phyloP scores from a whole-genome alignment of 441 rosid species.

The California macrophylla region DNA sequence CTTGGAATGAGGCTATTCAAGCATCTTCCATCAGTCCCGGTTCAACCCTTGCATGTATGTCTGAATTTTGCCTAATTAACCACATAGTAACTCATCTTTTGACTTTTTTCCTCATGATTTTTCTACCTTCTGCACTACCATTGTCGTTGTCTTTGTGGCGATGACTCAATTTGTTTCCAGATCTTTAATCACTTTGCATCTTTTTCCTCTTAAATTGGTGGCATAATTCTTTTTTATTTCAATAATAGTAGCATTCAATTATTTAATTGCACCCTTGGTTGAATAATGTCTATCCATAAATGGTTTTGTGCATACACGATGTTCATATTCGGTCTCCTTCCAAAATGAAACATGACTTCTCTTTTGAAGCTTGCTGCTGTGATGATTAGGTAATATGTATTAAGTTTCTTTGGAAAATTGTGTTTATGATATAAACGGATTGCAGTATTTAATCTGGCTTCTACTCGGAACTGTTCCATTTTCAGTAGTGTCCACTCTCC shows the following conservation, averaged over 20 bases:
- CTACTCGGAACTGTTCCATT: background rate
- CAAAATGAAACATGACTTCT: background rate
- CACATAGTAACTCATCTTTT: background rate
- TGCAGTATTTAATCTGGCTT: background rate
- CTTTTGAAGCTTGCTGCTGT: background rate
- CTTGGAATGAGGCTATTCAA: conserved; percentile 86
- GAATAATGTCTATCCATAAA: background rate
- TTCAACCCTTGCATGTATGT: conserved; percentile 79
- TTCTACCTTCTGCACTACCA: background rate
- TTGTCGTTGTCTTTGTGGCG: background rate
- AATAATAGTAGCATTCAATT: background rate
- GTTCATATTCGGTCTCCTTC: background rate
- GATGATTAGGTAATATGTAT: background rate
- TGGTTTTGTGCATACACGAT: background rate
- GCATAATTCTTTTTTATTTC: background rate
- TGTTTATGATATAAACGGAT: background rate
- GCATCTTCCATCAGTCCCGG: conserved; percentile 86
- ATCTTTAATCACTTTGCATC: background rate
- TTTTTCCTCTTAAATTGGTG: background rate
- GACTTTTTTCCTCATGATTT: background rate
- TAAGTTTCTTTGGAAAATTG: background rate
- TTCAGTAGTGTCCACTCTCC: background rate
- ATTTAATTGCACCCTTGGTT: background rate
- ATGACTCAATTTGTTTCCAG: background rate
- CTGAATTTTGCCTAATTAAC: conserved; percentile 6